These are phyloP conservation scores for Fusarium duplospermum DNA, from an alignment of 2,329 filamentous ascomycete species.

Conservation along the genomic window DNA sequence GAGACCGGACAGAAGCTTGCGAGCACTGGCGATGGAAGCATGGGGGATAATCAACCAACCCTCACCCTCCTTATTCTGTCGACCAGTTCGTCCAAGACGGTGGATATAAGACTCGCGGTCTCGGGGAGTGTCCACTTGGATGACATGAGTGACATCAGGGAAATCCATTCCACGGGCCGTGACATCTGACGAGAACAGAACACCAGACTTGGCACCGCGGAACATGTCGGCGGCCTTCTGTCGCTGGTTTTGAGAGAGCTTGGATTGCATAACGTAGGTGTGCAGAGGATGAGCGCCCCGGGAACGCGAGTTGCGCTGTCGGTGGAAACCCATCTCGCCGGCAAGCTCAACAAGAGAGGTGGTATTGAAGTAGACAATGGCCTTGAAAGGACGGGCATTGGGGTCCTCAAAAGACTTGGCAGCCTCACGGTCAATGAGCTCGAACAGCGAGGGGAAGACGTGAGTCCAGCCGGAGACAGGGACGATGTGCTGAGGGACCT, in stretches of 20 bases:
- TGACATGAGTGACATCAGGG: slow-evolving; percentile 82
- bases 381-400: slow-evolving; percentile 80
- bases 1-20: slow-evolving; percentile 65
- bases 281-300: slow-evolving; percentile 56
- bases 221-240: slow-evolving; percentile 79
- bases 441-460: slow-evolving; percentile 78
- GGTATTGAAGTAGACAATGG: slow-evolving; percentile 91
- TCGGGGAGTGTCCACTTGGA: slow-evolving; percentile 75
- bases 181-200: slow-evolving; percentile 83
- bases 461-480: slow-evolving; percentile 78
- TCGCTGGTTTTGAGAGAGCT: slow-evolving; percentile 76
- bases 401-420: slow-evolving; percentile 54
- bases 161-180: slow-evolving; percentile 88
- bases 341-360: slow-evolving; percentile 78
- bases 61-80: slow-evolving; percentile 78
- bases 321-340: slow-evolving; percentile 61
- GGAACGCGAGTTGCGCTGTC: slow-evolving; percentile 52
- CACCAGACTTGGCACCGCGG: slow-evolving; percentile 69
- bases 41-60: slow-evolving; percentile 75
- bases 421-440: slow-evolving; percentile 76
- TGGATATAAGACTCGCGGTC: slow-evolving; percentile 81
- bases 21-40: slow-evolving; percentile 61
- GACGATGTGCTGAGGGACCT: slow-evolving; percentile 83
- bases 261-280: slow-evolving; percentile 75
- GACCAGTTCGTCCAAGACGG: slow-evolving; percentile 79